phyloP scores from a whole-genome alignment of 768 basidiomycete genomes.

The Royoungia palumana region DNA sequence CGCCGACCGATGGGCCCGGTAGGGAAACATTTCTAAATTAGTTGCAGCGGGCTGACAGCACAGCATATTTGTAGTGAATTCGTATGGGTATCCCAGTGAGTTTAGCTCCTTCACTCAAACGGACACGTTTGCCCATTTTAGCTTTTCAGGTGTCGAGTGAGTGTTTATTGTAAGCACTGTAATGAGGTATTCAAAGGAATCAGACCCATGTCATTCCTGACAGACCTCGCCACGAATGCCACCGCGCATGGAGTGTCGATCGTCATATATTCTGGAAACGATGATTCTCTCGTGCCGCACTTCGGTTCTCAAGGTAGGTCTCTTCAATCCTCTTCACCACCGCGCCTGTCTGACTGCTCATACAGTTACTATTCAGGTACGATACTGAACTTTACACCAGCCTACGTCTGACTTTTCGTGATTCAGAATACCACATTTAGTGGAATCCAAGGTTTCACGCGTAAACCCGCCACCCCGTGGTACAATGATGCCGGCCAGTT shows the following conservation, averaged over 20 bases:
- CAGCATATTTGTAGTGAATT: neutral
- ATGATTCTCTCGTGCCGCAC: slow-evolving; percentile 62
- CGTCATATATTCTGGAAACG: slow-evolving; percentile 66
- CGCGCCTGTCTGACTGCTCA: slow-evolving; percentile 6
- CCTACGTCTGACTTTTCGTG: neutral
- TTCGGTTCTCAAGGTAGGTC: slow-evolving; percentile 56
- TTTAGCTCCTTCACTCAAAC: neutral
- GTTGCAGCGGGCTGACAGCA: too few species aligned
- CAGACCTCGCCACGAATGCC: slow-evolving; percentile 62
- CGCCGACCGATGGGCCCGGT: neutral
- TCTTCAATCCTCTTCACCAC: neutral
- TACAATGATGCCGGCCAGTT: slow-evolving; percentile 50
- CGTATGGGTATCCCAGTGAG: slow-evolving; percentile 31
- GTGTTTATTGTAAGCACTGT: slow-evolving; percentile 1
- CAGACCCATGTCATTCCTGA: slow-evolving; percentile 61
- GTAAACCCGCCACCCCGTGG: slow-evolving; percentile 66
- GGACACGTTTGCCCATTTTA: neutral
- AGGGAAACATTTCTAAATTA: slow-evolving; percentile 9
- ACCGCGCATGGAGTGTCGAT: slow-evolving; percentile 45
- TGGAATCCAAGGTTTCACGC: slow-evolving; percentile 70
- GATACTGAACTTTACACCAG: slow-evolving; percentile 1
- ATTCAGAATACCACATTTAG: slow-evolving; percentile 75
- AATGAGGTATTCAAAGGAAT: neutral
- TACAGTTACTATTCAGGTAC: slow-evolving; percentile 53
- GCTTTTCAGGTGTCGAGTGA: slow-evolving; percentile 31